phyloP scores from a whole-genome alignment of 192 early-diverging fungal genomes.

The Anaeromyces robustus region DNA sequence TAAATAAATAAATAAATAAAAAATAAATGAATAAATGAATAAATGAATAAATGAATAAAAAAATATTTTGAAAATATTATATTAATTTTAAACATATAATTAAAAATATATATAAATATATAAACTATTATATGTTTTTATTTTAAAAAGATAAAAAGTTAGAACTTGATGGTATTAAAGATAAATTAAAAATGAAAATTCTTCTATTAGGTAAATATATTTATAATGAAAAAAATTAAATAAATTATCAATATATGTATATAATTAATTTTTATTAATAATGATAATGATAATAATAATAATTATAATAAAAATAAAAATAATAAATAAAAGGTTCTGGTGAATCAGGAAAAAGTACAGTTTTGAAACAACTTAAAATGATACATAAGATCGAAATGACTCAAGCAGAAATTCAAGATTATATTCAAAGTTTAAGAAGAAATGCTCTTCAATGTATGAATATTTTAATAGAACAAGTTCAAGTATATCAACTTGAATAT shows the following conservation, averaged over 20 bases:
- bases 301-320: no score
- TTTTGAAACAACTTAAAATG: conserved; percentile 2
- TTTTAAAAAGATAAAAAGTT: neutral
- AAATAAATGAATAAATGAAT: no score
- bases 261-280: no score
- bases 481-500: neutral
- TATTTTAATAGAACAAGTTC: neutral
- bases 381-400: conserved; percentile 3
- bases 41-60: no score
- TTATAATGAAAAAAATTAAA: no score
- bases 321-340: neutral
- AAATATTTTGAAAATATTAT: no score
- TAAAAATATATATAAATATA: no score
- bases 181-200: neutral
- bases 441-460: conserved; percentile 2
- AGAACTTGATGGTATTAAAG: neutral
- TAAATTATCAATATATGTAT: no score
- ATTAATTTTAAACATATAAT: no score
- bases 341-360: conserved; percentile 3
- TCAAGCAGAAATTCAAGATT: neutral
- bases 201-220: neutral
- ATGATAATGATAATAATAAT: no score
- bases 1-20: no score
- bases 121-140: no score
- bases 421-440: neutral